Base-by-base conservation (phyloP, 2,329 filamentous ascomycete species). In the Nemania bipapillata region DNA sequence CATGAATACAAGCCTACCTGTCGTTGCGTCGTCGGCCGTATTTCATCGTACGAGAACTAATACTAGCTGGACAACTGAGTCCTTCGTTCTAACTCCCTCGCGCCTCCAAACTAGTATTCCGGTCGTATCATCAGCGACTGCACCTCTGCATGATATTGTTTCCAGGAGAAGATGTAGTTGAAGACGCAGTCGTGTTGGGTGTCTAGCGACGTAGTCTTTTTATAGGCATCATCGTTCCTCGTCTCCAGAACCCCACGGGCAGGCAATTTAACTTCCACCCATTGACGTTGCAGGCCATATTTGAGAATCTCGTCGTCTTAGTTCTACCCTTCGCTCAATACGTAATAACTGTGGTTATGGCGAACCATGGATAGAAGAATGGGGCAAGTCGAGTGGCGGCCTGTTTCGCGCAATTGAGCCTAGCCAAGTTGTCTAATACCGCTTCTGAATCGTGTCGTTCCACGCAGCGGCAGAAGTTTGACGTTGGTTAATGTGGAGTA, bases 341-440 rank as follows among this genome's bases (percentile, higher is more conserved):
- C 6, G 45, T 15, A 22, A 28, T 28, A 40, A 49, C 37, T 20
- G n/a, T 37, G 32, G 3, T 22, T 20, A 59, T 26, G 47, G 49
- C n/a, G 20, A 15, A 60, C 40, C 8, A 28, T 26, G 26, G 49
- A 20, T 35, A 26, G 56, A 50, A 37, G 50, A 17, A 32, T 35
- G 26, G 20, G 24, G 30, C 35, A 61, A 42, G 42, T 45, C 42
- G n/a, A 42, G 52, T 56, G 22, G 37, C 28, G 22, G 52, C 40
- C 56, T n/a, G 22, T 30, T 55, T 54, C 54, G 47, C 52, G 32
- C 47, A 20, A n/a, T 35, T 49, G 62, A 62, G 58, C 53, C 57
- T 11, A 17, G 26, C n/a, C 12, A 11, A 54, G 28, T 37, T 42
- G 12, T 52, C 49, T 42, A 17, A 12, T 56, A 37, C 32, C 17